A percentile compares a stretch with the other conserved stretches of the same genome.
Evolutionary conservation across 495 filamentous ascomycete species (phyloP).

Genomic region (Aspergillus egyptiacus): DNA sequence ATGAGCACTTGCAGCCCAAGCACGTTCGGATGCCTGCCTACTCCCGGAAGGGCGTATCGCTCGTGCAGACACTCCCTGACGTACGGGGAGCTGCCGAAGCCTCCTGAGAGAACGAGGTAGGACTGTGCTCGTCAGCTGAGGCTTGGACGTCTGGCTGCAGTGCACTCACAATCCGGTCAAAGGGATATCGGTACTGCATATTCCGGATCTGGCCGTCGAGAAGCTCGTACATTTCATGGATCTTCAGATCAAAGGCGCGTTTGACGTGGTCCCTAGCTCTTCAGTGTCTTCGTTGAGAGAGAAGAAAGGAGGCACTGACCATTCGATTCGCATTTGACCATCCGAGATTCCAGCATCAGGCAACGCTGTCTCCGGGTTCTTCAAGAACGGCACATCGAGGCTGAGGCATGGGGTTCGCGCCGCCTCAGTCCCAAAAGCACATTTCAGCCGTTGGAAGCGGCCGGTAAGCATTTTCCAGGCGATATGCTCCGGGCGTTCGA

Average conservation of each 20-base stretch:
- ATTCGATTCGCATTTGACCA: constrained; percentile 30
- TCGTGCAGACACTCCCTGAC: constrained; percentile 42
- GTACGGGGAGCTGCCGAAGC: constrained; percentile 61
- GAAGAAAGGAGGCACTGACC: too few species aligned
- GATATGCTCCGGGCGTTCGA: constrained; percentile 13
- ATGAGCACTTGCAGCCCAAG: constrained; percentile 39
- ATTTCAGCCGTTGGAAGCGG: constrained; percentile 36
- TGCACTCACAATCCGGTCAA: constrained; percentile 40
- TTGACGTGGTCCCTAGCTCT: constrained; percentile 10
- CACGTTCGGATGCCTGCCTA: constrained; percentile 29
- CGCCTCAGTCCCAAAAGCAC: constrained; percentile 31
- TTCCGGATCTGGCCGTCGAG: constrained; percentile 51
- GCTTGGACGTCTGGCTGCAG: neutral
- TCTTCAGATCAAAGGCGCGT: constrained; percentile 46
- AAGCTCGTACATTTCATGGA: constrained; percentile 45
- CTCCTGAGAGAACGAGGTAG: constrained; percentile 56
- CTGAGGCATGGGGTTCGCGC: constrained; percentile 22
- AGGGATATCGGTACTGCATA: constrained; percentile 39
- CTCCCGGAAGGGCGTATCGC: constrained; percentile 26
- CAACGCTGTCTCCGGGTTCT: constrained; percentile 9
- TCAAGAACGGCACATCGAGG: constrained; percentile 27
- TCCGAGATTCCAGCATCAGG: constrained; percentile 26
- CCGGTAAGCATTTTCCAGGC: constrained; percentile 34
- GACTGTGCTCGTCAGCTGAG: neutral
- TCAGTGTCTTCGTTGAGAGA: neutral